Evolutionary conservation across 1,284 basidiomycete species (phyloP).

Genomic region (Trametes polyzona): DNA sequence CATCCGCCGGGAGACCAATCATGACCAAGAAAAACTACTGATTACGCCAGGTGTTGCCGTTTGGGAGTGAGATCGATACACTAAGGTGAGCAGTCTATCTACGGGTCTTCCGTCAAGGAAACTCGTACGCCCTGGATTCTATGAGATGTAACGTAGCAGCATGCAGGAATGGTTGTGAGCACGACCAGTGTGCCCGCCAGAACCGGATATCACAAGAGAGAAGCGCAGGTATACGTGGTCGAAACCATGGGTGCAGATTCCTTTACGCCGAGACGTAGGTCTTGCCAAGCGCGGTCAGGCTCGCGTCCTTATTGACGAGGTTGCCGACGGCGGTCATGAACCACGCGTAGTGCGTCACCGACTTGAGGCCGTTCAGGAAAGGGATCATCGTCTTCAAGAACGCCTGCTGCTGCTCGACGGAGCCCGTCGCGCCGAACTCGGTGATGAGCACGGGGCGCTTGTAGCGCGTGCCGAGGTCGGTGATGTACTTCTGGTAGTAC

Average conservation of each 20-base stretch:
- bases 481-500: slow-evolving; percentile 40
- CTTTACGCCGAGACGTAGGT: slow-evolving; percentile 18
- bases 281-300: slow-evolving; percentile 22
- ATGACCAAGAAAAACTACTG: not conserved
- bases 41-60: not conserved
- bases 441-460: slow-evolving; percentile 36
- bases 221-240: not conserved
- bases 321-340: slow-evolving; percentile 34
- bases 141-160: not conserved
- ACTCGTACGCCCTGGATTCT: not conserved
- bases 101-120: slow-evolving; percentile 13
- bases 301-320: slow-evolving; percentile 32
- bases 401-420: slow-evolving; percentile 27
- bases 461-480: slow-evolving; percentile 33
- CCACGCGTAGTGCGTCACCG: slow-evolving; percentile 35
- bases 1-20: too few relatives aligned
- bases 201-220: not conserved
- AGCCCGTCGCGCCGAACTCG: slow-evolving; percentile 38
- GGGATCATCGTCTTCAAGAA: slow-evolving; percentile 37
- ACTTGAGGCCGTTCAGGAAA: slow-evolving; percentile 33
- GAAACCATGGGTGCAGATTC: not conserved
- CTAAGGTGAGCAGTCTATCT: slow-evolving; percentile 3
- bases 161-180: not conserved
- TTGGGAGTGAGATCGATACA: not conserved
- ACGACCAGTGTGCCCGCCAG: slow-evolving; percentile 2